A percentile compares a stretch with the other conserved stretches of the same genome.
Conservation (phyloP, 805 yeast genomes). For the Nakazawaea anatomiae region DNA sequence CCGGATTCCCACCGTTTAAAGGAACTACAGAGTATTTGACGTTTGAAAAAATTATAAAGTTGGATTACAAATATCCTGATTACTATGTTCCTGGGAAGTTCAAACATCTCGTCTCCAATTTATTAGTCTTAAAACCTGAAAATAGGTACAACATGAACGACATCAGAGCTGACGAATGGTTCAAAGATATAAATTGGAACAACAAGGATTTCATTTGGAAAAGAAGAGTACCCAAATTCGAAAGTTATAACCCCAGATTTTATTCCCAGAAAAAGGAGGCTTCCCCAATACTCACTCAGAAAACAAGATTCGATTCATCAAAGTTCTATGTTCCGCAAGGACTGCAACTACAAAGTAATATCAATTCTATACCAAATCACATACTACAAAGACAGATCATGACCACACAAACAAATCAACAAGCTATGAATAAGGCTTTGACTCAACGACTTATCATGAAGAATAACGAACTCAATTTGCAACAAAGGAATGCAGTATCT, state of each 20-base stretch:
- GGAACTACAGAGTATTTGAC: slow-evolving; percentile 82
- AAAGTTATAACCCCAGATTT: slow-evolving; percentile 48
- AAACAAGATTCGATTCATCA: slow-evolving; percentile 13
- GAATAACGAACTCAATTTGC: slow-evolving; percentile 20
- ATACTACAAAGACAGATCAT: slow-evolving; percentile 23
- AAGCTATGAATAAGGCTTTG: slow-evolving; percentile 26
- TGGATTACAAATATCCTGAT: slow-evolving; percentile 68
- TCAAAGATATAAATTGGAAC: slow-evolving; percentile 59
- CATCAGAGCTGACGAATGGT: slow-evolving; percentile 69
- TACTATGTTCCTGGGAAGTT: slow-evolving; percentile 56
- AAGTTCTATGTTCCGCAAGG: slow-evolving; percentile 3
- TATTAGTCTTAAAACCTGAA: slow-evolving; percentile 68
- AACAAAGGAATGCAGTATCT: slow-evolving; percentile 14
- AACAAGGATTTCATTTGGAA: slow-evolving; percentile 68
- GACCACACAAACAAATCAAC: slow-evolving; percentile 25
- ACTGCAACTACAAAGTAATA: slow-evolving; percentile 17
- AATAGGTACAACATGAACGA: slow-evolving; percentile 51
- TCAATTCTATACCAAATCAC: slow-evolving; percentile 21
- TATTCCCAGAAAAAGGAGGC: slow-evolving; percentile 13
- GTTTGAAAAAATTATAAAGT: slow-evolving; percentile 78
- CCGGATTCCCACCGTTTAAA: slow-evolving; percentile 86
- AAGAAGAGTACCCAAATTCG: slow-evolving; percentile 57
- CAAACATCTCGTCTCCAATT: slow-evolving; percentile 57
- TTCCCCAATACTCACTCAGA: slow-evolving; percentile 10
- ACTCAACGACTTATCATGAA: slow-evolving; percentile 25